phyloP scores from a whole-genome alignment of 345 rosid species.

The Gossypium sturtianum region DNA sequence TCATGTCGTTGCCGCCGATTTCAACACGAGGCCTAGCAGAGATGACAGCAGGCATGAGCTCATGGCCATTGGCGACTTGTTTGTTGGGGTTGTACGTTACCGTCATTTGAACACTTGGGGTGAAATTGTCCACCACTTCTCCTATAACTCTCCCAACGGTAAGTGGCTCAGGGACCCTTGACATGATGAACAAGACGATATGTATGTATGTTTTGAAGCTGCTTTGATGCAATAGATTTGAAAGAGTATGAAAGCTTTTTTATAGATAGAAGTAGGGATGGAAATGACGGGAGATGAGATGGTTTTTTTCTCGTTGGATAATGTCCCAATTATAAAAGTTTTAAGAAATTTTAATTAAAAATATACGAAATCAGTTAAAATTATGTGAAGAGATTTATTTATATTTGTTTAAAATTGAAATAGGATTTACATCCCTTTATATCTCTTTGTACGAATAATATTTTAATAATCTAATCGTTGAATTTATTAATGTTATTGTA shows the following conservation, averaged over 20 bases:
- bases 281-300: not conserved
- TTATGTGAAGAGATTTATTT: no score
- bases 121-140: constrained; percentile 68
- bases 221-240: not conserved
- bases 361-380: no score
- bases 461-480: no score
- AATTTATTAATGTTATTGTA: no score
- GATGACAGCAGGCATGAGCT: constrained; percentile 57
- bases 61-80: constrained; percentile 68
- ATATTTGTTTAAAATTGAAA: no score
- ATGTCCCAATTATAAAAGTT: no score
- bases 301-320: no score
- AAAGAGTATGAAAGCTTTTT: constrained; percentile 1
- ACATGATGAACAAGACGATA: constrained; percentile 18
- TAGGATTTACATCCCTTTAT: no score
- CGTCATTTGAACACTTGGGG: constrained; percentile 52
- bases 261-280: constrained; percentile 3
- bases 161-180: constrained; percentile 54
- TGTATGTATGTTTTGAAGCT: not conserved
- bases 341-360: no score
- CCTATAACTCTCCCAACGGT: constrained; percentile 62
- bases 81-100: constrained; percentile 56
- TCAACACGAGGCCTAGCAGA: constrained; percentile 54
- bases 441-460: no score
- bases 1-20: constrained; percentile 70